Evolutionary conservation across 2,329 filamentous ascomycete species (phyloP).

Genomic region (Penicillium nordicum): DNA sequence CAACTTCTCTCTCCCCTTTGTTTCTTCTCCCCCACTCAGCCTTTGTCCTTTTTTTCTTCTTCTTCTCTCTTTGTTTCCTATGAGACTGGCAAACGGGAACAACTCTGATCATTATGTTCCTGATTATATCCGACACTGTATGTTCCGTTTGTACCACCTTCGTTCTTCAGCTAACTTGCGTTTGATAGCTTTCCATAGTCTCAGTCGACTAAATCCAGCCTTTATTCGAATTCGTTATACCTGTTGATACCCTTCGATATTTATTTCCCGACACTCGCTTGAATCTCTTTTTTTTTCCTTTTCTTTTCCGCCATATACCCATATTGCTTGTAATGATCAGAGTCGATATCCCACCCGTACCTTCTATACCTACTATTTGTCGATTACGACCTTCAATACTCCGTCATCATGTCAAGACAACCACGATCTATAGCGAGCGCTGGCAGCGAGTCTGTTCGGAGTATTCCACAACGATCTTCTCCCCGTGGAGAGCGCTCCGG

Average conservation of each 20-base stretch:
- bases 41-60: not conserved
- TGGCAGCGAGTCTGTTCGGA: constrained; percentile 17
- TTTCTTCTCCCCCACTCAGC: not conserved
- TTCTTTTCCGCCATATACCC: constrained; percentile 13
- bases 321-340: constrained; percentile 21
- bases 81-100: constrained; percentile 20
- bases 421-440: constrained; percentile 19
- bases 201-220: constrained; percentile 16
- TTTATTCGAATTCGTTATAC: constrained; percentile 16
- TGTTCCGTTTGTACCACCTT: constrained; percentile 9
- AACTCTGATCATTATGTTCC: constrained; percentile 19
- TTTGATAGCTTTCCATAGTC: constrained; percentile 18
- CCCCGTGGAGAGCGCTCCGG: constrained; percentile 16
- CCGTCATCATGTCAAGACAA: constrained; percentile 15
- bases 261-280: constrained; percentile 19
- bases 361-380: not conserved
- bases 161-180: constrained; percentile 13
- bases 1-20: not conserved
- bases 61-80: constrained; percentile 1
- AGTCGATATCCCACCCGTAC: not conserved
- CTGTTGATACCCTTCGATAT: constrained; percentile 4
- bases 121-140: constrained; percentile 13
- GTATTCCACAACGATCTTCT: constrained; percentile 8
- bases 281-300: not conserved
- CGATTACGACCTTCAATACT: not conserved